Base-by-base conservation (phyloP, 225 moss, liverwort and hornwort genomes). In the Polytrichum commune region DNA sequence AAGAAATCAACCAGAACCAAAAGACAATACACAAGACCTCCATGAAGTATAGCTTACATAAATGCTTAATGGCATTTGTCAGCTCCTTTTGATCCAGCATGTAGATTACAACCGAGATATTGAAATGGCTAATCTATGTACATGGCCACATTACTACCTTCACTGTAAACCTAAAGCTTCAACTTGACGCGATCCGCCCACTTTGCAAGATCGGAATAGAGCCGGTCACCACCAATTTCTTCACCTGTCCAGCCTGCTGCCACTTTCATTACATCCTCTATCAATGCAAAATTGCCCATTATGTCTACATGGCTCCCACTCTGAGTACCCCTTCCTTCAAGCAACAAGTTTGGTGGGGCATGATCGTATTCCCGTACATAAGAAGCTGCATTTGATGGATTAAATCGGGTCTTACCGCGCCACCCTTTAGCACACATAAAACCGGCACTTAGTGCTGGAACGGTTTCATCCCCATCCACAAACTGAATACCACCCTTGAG, bases 361-460 rank as follows among this genome's bases (percentile, higher is more conserved):
- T 89, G 89, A 8, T 78, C 62, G 24, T 66, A 86, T 53, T 89
- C 89, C 73, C 83, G 74, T 5, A 86, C 66, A 72, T 57, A 84
- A 3, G 72, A 77, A 19, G 79, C 74, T 0, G 73, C 74, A 30
- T 81, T 81, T 20, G 68, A 32, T 18, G 89, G 89, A 38, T 89
- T 89, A 78, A 72, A 89, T 57, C 79, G 81, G 26, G 89, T 89
- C 68, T 86, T 86, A 23, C 89, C 89, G 13, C 77, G 73, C 89
- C 89, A 89, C 27, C 75, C 89, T 74, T 89, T 89, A 23, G 83
- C 79, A 69, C 86, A 86, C 89, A 89, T 86, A 60, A 83, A 89
- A 29, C 89, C 89, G 26, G 89, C 76, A 66, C 89, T 89, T 65
- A 89, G 67, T 18, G 83, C 83, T 24, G 89, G 74, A 61, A 89